Evolutionary conservation across 208 protist genomes (phyloP), one percentile per base, ranked within the genome.

Genomic region (Porcisia hertigi): DNA sequence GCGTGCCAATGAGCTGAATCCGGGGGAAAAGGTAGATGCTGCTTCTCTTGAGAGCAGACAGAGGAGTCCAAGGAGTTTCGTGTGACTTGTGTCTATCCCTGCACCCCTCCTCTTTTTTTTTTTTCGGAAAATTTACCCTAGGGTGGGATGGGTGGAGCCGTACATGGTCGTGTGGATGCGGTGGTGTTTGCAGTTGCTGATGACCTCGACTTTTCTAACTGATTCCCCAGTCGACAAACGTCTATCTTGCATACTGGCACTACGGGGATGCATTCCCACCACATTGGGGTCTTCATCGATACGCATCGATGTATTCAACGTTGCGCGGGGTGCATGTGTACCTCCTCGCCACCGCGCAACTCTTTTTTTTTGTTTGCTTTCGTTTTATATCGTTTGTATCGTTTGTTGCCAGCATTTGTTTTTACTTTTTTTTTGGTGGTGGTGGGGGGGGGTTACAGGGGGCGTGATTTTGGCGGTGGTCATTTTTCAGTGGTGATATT

Each of bases 261-360:
- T 47, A 8, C 18, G 9, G 63, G 30, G 6, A 47, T 39, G 20
- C 41, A 23, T 14, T 5, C 47, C 47, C 11, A 12, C 47, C 11
- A 14, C 11, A 14, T 5, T 5, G 47, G 47, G 8, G 8, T 52
- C 47, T 12, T 52, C 47, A 12, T 52, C 11, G 47, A 52, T 52
- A 12, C 11, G 47, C 47, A 12, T 52, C 8, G 47, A 52, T 52
- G 11, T 52, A 52, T 5, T 52, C 47, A 52, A 52, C 47, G 11
- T 52, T 5, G 47, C 5, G 47, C 8, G 47, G 47, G 47, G 47
- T 0, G 45, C 14, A 23, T 58, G 14, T 36, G 1, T 55, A 12
- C 63, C 41, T 57, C 71, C 77, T 59, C 66, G 39, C 67, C 73
- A 79, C 57, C 66, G 52, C 16, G 57, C 52, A 73, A 60, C 47